Percentiles rank a stretch among this genome's conserved stretches.
phyloP scores from a whole-genome alignment of 1,139 yeast species.

The Scheffersomyces titani region DNA sequence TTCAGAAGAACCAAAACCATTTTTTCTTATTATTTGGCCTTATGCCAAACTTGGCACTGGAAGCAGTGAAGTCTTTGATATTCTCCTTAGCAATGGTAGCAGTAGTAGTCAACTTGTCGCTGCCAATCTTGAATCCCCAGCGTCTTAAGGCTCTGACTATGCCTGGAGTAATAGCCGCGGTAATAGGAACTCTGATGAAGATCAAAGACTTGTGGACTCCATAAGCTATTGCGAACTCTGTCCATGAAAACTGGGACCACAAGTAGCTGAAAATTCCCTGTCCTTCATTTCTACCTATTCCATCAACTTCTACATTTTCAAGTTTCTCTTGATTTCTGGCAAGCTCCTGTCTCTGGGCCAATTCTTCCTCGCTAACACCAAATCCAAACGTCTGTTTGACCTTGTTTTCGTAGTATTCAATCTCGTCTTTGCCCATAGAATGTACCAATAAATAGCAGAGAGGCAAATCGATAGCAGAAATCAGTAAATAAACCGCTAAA shows the following conservation, averaged over 20 bases:
- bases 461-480: constrained; percentile 78
- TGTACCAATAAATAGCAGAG: constrained; percentile 81
- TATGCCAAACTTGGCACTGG: constrained; percentile 52
- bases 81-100: constrained; percentile 39
- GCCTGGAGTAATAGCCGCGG: constrained; percentile 90
- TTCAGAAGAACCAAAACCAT: constrained; percentile 65
- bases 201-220: constrained; percentile 88
- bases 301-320: constrained; percentile 17
- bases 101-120: constrained; percentile 38
- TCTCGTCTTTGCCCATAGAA: constrained; percentile 79
- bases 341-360: constrained; percentile 34
- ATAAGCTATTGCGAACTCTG: constrained; percentile 86
- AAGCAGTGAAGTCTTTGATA: constrained; percentile 40
- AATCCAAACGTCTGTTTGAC: constrained; percentile 61
- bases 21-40: constrained; percentile 51
- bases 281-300: constrained; percentile 1
- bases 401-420: constrained; percentile 63
- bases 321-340: constrained; percentile 25
- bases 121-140: constrained; percentile 83
- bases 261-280: constrained; percentile 21
- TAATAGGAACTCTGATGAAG: constrained; percentile 79
- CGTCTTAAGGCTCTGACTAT: constrained; percentile 64
- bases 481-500: constrained; percentile 74
- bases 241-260: constrained; percentile 49
- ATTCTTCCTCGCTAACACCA: constrained; percentile 47